phyloP scores from a whole-genome alignment of 768 basidiomycete genomes.

The Agrocybe chaxingu region DNA sequence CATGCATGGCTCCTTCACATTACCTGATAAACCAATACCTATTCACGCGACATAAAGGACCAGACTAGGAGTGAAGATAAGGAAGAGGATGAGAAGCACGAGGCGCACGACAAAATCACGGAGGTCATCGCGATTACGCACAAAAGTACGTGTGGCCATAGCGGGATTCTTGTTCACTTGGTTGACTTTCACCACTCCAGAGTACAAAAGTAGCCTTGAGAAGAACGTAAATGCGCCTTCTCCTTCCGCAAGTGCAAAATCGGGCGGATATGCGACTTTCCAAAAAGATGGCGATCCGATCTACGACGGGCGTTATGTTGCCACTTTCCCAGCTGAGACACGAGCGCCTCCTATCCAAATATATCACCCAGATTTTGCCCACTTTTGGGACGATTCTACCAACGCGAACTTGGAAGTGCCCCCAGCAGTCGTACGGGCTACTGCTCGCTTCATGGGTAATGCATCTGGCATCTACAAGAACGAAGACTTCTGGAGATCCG shows the following conservation, averaged over 20 bases:
- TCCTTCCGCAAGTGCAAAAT: background rate
- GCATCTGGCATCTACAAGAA: constrained; percentile 15
- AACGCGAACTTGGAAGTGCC: constrained; percentile 11
- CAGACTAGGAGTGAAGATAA: background rate
- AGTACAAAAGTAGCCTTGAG: background rate
- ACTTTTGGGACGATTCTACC: constrained; percentile 16
- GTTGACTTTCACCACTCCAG: background rate
- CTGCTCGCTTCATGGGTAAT: constrained; percentile 14
- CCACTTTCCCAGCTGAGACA: constrained; percentile 10
- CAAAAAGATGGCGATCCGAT: constrained; percentile 9
- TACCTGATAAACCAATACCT: background rate
- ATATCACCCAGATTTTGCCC: constrained; percentile 21
- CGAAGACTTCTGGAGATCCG: constrained; percentile 13
- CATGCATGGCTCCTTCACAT: background rate
- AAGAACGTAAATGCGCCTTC: background rate
- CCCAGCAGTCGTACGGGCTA: constrained; percentile 11
- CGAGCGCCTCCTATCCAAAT: constrained; percentile 21
- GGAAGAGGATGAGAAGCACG: background rate
- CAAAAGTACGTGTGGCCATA: background rate
- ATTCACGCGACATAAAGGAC: background rate
- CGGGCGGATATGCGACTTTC: constrained; percentile 3
- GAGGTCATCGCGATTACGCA: background rate
- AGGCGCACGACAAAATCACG: background rate
- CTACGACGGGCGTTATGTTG: constrained; percentile 20
- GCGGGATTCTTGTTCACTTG: background rate